Evolutionary conservation across 225 moss, liverwort and hornwort species (phyloP), one percentile per base, ranked within the genome.

Genomic region (Asterella californica): DNA sequence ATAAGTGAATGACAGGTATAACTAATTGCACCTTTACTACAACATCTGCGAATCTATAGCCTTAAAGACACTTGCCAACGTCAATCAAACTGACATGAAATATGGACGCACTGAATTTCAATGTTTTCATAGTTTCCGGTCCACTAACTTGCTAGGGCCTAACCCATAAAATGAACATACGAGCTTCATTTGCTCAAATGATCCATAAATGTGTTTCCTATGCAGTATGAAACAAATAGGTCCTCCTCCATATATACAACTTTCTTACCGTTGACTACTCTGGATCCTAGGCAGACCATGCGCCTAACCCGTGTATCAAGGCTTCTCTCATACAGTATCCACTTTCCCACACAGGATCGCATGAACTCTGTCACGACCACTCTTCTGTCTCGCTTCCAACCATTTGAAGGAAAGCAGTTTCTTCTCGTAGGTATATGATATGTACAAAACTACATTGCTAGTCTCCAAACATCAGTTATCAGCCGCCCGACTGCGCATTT

Each of bases 401-500:
- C 10, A 10, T 65, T 33, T 1, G 65, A 32, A 14, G 15, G 15
- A 65, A 27, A 5, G n/a, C n/a, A 25, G n/a, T 21, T 25, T 27
- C n/a, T 2, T 27, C n/a, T 42, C 42, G 42, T n/a, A 42, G 6
- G 11, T 18, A 21, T 1, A 61, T n/a, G 61, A 6, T 27, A 61
- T 27, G 25, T 61, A 61, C 61, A 27, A 11, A 61, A 27, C 10
- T 27, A 9, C 61, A 61, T 2, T 27, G 61, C n/a, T 5, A 27
- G n/a, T 10, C 5, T 21, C 61, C 5, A 25, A 61, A 25, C 0
- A 61, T 27, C 38, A 69, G 37, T 69, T 47, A 18, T 79, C 42
- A 67, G 71, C 60, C 49, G 45, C 70, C 49, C 80, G 85, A 46
- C 80, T 79, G 22, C 89, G 84, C 89, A 89, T 87, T 53, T 83